Conservation (phyloP, 495 filamentous ascomycete genomes). For the Hypoxylon lienhwacheense region DNA sequence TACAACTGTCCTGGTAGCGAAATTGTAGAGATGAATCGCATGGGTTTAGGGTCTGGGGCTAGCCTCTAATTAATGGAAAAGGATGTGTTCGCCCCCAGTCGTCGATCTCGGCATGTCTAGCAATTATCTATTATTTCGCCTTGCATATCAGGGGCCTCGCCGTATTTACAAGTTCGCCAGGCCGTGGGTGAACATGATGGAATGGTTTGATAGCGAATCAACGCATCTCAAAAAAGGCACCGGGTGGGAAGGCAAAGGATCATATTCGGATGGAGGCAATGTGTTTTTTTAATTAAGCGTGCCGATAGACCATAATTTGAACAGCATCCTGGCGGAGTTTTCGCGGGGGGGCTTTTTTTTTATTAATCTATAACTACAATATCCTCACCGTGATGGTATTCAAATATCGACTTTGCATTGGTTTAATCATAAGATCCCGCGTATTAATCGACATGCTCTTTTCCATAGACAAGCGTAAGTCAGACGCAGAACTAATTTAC, state of each 20-base stretch:
- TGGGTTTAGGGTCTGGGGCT: neutral
- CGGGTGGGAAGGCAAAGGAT: constrained; percentile 11
- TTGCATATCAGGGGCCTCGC: neutral
- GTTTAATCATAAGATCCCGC: no score
- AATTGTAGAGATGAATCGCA: constrained; percentile 17
- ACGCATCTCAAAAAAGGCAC: constrained; percentile 19
- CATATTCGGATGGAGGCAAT: constrained; percentile 29
- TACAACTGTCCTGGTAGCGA: constrained; percentile 5
- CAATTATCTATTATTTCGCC: neutral
- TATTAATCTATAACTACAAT: constrained; percentile 3
- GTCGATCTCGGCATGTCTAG: neutral
- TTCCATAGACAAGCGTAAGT: no score
- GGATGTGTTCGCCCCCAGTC: neutral
- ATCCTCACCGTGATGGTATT: neutral
- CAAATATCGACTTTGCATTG: neutral
- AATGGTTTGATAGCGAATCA: constrained; percentile 6
- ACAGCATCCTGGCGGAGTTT: constrained; percentile 33
- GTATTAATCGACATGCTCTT: no score
- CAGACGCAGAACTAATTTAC: no score
- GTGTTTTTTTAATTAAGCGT: constrained; percentile 24
- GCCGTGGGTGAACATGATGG: constrained; percentile 6
- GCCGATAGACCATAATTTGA: constrained; percentile 37
- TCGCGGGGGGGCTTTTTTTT: constrained; percentile 23
- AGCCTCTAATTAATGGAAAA: neutral
- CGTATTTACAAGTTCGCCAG: neutral